Conservation (phyloP, 2,329 filamentous ascomycete genomes). For the Diplodia corticola region DNA sequence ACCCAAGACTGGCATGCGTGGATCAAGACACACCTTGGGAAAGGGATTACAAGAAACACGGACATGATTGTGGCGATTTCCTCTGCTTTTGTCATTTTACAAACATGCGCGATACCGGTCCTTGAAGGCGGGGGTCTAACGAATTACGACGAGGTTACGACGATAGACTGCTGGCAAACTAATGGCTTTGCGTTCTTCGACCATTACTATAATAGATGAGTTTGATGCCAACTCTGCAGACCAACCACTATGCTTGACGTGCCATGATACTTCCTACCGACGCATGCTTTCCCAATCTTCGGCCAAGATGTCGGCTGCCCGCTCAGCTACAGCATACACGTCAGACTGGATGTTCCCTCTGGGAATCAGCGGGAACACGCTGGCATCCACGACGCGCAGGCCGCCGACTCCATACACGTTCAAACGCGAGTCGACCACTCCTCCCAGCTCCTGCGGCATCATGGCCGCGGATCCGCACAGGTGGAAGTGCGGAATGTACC, state of each 20-base stretch:
- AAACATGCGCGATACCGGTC: conserved; percentile 2
- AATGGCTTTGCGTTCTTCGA: background rate
- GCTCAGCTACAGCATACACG: conserved; percentile 38
- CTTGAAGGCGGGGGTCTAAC: background rate
- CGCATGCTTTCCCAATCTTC: background rate
- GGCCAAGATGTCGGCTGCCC: conserved; percentile 34
- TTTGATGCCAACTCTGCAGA: no score
- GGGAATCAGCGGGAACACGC: conserved; percentile 36
- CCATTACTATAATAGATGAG: conserved; percentile 13
- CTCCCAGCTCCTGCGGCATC: conserved; percentile 34
- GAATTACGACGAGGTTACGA: conserved; percentile 10
- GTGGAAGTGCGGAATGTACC: conserved; percentile 33
- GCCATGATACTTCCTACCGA: no score
- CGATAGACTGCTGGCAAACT: background rate
- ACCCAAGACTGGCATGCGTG: conserved; percentile 4
- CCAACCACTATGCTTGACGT: no score
- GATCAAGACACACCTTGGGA: background rate
- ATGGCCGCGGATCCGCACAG: conserved; percentile 37
- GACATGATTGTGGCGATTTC: background rate
- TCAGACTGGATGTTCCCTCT: conserved; percentile 36
- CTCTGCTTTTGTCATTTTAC: background rate
- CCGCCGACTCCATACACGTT: conserved; percentile 34
- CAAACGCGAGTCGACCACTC: conserved; percentile 32
- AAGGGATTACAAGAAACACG: background rate
- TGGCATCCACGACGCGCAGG: conserved; percentile 35